phyloP scores from a whole-genome alignment of 768 basidiomycete species.

The Suillus sp. region DNA sequence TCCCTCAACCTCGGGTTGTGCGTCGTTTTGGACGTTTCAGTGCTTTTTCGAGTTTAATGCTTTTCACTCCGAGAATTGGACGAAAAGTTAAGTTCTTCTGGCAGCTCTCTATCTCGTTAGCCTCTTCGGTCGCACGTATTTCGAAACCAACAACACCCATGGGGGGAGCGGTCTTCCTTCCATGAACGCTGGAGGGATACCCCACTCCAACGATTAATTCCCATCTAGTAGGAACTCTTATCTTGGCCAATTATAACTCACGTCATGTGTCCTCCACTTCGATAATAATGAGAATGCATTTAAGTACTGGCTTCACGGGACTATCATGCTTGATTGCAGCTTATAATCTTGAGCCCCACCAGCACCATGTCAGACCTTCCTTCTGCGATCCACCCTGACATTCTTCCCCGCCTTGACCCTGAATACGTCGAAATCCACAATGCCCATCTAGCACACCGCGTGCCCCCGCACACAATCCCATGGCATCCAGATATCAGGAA shows the following conservation, averaged over 20 bases:
- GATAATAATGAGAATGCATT: not conserved
- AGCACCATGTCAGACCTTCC: constrained; percentile 22
- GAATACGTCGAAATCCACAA: constrained; percentile 67
- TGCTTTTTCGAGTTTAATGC: too few species aligned
- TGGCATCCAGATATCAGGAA: constrained; percentile 62
- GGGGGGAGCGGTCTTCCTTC: not conserved
- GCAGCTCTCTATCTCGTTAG: not conserved
- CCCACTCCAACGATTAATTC: too few species aligned
- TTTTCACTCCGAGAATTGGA: not conserved
- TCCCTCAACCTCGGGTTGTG: not conserved
- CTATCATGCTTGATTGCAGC: not conserved
- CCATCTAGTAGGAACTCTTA: not conserved
- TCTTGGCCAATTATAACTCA: not conserved
- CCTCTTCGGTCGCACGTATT: not conserved
- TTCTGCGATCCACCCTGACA: constrained; percentile 62
- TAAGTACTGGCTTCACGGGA: not conserved
- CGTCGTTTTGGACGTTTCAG: too few species aligned
- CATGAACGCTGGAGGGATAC: not conserved
- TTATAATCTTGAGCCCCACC: not conserved
- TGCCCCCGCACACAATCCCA: constrained; percentile 55
- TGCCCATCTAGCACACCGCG: constrained; percentile 41
- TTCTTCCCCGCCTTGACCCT: constrained; percentile 57
- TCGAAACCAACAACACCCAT: not conserved
- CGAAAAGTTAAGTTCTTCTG: not conserved
- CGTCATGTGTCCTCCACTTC: not conserved